A percentile compares a stretch with the other conserved stretches of the same genome.
Evolutionary conservation across 2,329 filamentous ascomycete genomes (phyloP).

Genomic region (Scedosporium boydii): DNA sequence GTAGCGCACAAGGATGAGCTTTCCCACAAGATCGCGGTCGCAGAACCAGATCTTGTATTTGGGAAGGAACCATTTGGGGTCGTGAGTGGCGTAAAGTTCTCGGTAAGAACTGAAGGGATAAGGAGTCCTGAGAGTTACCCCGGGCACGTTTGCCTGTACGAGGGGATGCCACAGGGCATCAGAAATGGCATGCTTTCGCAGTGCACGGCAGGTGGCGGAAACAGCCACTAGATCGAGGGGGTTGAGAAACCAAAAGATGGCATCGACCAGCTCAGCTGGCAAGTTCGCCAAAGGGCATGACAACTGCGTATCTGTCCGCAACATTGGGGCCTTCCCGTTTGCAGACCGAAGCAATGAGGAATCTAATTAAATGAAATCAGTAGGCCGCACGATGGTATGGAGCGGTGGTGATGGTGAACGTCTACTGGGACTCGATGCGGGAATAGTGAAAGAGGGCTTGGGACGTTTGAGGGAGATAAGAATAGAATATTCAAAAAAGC

Average conservation of each 20-base stretch:
- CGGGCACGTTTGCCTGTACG: slow-evolving; percentile 59
- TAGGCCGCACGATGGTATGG: not conserved
- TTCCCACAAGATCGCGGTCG: slow-evolving; percentile 63
- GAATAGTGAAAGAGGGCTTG: not conserved
- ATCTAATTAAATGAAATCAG: not conserved
- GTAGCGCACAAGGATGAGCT: slow-evolving; percentile 68
- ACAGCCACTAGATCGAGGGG: slow-evolving; percentile 53
- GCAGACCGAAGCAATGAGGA: not conserved
- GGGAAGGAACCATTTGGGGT: slow-evolving; percentile 78
- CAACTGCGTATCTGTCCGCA: not conserved
- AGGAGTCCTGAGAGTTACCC: slow-evolving; percentile 39
- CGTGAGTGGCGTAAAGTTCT: slow-evolving; percentile 63
- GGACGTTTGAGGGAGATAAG: too few species aligned
- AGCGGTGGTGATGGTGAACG: not conserved
- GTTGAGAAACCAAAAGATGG: slow-evolving; percentile 58
- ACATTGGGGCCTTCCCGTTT: not conserved
- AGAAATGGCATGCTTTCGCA: slow-evolving; percentile 50
- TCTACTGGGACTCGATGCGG: not conserved
- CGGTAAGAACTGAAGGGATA: slow-evolving; percentile 55
- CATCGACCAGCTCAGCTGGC: slow-evolving; percentile 65
- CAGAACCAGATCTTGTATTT: slow-evolving; percentile 79
- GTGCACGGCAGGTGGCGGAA: slow-evolving; percentile 49
- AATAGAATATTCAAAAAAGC: too few species aligned
- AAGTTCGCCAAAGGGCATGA: slow-evolving; percentile 23
- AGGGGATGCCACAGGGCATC: slow-evolving; percentile 65